A percentile compares a stretch with the other conserved stretches of the same genome.
Evolutionary conservation across 2,329 filamentous ascomycete species (phyloP).

Genomic region (Penicillium verrucosum): DNA sequence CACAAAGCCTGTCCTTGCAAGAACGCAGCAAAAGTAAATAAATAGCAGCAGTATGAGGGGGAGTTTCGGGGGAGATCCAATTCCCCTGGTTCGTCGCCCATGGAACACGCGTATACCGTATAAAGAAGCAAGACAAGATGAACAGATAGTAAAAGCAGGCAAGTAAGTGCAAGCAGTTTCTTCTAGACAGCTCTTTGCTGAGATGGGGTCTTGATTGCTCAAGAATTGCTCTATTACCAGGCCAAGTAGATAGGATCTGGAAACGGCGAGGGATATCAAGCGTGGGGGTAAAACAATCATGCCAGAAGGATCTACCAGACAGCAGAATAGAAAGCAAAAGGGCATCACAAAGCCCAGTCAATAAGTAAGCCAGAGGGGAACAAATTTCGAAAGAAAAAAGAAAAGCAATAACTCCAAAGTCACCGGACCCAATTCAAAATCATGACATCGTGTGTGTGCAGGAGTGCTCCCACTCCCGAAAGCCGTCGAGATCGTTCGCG

Average conservation of each 20-base stretch:
- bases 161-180: background rate
- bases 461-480: constrained; percentile 18
- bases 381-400: constrained; percentile 13
- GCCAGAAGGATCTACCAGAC: background rate
- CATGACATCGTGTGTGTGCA: constrained; percentile 25
- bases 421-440: constrained; percentile 21
- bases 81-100: background rate
- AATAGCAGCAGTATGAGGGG: constrained; percentile 2
- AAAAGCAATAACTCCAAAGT: constrained; percentile 22
- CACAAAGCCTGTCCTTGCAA: constrained; percentile 17
- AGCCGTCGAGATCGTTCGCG: constrained; percentile 29
- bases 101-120: background rate
- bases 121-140: constrained; percentile 8
- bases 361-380: background rate
- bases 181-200: constrained; percentile 20
- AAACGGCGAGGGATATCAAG: constrained; percentile 23
- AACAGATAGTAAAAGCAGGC: background rate
- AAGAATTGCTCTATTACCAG: constrained; percentile 20
- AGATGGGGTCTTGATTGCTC: constrained; percentile 12
- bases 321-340: constrained; percentile 1
- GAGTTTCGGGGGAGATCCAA: constrained; percentile 3
- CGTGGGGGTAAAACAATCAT: constrained; percentile 6
- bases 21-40: constrained; percentile 12
- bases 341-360: background rate
- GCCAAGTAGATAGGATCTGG: constrained; percentile 6